Base-by-base conservation (phyloP, 345 rosid genomes). In the Eutrema japonicum region DNA sequence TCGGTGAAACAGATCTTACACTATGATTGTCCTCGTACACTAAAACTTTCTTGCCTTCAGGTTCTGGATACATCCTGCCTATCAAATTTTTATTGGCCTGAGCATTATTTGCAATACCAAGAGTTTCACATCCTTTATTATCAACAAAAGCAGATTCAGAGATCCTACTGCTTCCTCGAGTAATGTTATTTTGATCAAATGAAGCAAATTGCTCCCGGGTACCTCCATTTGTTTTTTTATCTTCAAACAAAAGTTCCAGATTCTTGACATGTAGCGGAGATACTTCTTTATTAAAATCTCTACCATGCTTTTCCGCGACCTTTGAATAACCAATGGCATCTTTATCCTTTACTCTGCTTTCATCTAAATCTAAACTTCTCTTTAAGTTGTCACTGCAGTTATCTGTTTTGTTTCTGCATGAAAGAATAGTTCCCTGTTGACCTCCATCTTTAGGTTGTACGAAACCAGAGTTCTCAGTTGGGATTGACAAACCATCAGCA, bases 241-340 rank as follows among this genome's bases (percentile, higher is more conserved):
- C 98, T 72, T 85, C 93, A 71, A 80, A 85, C 70, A 84, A 73
- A 60, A 86, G 84, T 70, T 94, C 95, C 61, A 94, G 86, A 73
- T 91, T 92, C 79, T 86, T 94, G 64, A 94, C 90, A 72, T 95
- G 98, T 51, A 94, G 79, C 18, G 83, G 88, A 60, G 90, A 88
- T 41, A 59, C 84, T 79, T 80, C 82, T 67, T 67, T 82, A 42
- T 56, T 57, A 13, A 77, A 75, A 66, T 77, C 83, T 54, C 81
- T 80, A 55, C 64, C 73, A 66, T 69, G 75, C 77, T 81, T 83
- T 81, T 79, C 79, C 18, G 32, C 11, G 49, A 69, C 65, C 75
- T 81, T 82, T 68, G 73, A 79, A 79, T 81, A 85, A 78, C 61
- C 75, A 51, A 42, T 45, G 66, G 43, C 50, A 60, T 72, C 80